These are phyloP conservation scores for Arthrobotrys pseudoclavata DNA, from an alignment of 2,329 filamentous ascomycete species.

Conservation along the genomic window DNA sequence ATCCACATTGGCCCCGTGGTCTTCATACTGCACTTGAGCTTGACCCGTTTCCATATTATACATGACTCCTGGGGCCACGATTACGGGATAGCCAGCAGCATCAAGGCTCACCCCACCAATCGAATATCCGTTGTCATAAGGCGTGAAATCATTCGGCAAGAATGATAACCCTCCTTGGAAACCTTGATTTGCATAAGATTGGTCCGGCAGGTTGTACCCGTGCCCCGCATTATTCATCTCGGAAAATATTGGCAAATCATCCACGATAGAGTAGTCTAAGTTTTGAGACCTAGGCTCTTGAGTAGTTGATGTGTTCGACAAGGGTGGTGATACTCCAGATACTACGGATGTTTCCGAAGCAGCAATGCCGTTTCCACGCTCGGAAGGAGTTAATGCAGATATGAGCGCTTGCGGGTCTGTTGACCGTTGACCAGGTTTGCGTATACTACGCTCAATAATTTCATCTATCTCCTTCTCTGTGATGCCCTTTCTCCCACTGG, in stretches of 20 bases:
- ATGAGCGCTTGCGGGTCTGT: conserved; percentile 35
- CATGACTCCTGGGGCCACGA: conserved; percentile 57
- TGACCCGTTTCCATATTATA: conserved; percentile 57
- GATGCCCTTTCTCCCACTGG: conserved; percentile 15
- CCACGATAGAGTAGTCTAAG: conserved; percentile 51
- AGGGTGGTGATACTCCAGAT: conserved; percentile 8
- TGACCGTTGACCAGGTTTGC: conserved; percentile 31
- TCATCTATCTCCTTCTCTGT: conserved; percentile 55
- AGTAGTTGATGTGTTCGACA: conserved; percentile 6
- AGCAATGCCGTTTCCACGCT: conserved; percentile 10
- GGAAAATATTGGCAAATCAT: conserved; percentile 55
- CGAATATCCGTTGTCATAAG: conserved; percentile 52
- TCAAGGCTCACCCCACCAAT: conserved; percentile 56
- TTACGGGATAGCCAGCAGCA: conserved; percentile 52
- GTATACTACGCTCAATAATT: conserved; percentile 55
- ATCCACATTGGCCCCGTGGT: conserved; percentile 50
- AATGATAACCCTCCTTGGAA: conserved; percentile 42
- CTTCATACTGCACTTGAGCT: conserved; percentile 47
- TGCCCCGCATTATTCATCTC: conserved; percentile 36
- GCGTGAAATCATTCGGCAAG: conserved; percentile 39
- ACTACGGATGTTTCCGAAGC: conserved; percentile 22
- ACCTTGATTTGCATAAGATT: conserved; percentile 53
- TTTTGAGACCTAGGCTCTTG: conserved; percentile 47
- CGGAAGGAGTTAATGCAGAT: conserved; percentile 38
- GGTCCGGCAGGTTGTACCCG: conserved; percentile 44